Evolutionary conservation across 2,329 filamentous ascomycete genomes (phyloP).

Genomic region (Aspergillus novofumigatus): DNA sequence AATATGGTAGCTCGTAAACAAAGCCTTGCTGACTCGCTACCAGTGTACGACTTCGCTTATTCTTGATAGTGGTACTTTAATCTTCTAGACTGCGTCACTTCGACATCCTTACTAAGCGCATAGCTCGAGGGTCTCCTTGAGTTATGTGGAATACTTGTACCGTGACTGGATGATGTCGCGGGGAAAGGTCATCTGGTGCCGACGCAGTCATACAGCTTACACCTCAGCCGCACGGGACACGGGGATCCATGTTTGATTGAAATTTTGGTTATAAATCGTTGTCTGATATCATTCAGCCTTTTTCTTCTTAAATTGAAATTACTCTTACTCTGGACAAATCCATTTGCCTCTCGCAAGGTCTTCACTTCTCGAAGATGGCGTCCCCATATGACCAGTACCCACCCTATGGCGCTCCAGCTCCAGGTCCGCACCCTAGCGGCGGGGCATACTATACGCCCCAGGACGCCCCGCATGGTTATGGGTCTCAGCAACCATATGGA

Average conservation of each 20-base stretch:
- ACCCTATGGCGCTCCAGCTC: conserved; percentile 22
- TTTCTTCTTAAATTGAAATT: background rate
- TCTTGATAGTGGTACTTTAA: background rate
- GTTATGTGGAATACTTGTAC: background rate
- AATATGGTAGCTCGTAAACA: background rate
- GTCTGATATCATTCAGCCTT: background rate
- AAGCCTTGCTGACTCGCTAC: background rate
- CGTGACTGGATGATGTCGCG: conserved; percentile 22
- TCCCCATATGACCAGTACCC: conserved; percentile 47
- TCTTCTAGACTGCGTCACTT: background rate
- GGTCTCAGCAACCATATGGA: conserved; percentile 11
- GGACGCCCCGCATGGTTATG: conserved; percentile 24
- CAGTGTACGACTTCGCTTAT: background rate
- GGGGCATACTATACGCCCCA: conserved; percentile 22
- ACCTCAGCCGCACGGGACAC: conserved; percentile 5
- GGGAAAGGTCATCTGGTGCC: conserved; percentile 22
- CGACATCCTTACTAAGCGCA: background rate
- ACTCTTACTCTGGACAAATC: background rate
- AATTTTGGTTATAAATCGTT: background rate
- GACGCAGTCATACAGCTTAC: conserved; percentile 12
- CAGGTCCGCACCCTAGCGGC: conserved; percentile 2
- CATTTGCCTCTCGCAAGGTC: background rate
- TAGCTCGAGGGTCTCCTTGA: background rate
- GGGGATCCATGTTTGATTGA: background rate
- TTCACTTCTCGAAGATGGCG: conserved; percentile 42